Evolutionary conservation across 257 asterid genomes (phyloP).

Genomic region (Nicotiana attenuata): DNA sequence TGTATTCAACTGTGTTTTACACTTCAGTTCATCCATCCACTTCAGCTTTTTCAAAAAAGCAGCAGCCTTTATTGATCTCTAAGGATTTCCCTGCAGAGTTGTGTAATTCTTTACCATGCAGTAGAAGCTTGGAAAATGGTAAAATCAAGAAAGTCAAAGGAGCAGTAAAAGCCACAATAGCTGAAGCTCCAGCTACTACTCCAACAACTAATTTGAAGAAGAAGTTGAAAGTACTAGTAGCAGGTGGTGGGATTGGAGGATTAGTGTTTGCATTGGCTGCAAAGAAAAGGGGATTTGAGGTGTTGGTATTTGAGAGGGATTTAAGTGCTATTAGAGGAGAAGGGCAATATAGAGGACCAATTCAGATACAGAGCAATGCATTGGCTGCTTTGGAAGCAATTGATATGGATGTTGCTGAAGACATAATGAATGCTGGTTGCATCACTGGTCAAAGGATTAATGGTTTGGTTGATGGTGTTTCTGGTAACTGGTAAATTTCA

Average conservation of each 20-base stretch:
- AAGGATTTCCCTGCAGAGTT: conserved; percentile 33
- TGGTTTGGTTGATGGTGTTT: conserved; percentile 84
- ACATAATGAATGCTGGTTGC: conserved; percentile 69
- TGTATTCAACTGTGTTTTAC: conserved; percentile 44
- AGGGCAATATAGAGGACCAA: conserved; percentile 94
- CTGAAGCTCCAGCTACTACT: conserved; percentile 17
- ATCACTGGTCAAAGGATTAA: conserved; percentile 92
- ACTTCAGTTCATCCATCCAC: conserved; percentile 43
- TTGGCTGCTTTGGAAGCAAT: conserved; percentile 94
- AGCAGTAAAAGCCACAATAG: conserved; percentile 31
- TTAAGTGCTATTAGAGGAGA: conserved; percentile 95
- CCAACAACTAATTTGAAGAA: conserved; percentile 16
- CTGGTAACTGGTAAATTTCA: conserved; percentile 70
- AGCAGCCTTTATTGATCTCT: conserved; percentile 26
- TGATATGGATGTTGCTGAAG: conserved; percentile 83
- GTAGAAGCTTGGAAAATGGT: conserved; percentile 20
- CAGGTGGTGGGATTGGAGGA: conserved; percentile 98
- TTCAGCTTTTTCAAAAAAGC: conserved; percentile 37
- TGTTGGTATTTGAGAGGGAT: conserved; percentile 91
- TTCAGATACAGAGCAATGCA: conserved; percentile 94
- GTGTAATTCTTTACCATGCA: conserved; percentile 24
- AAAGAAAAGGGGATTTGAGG: conserved; percentile 75
- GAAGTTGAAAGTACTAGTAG: conserved; percentile 74
- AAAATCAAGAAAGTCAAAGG: conserved; percentile 20
- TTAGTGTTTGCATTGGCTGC: conserved; percentile 92